These are phyloP conservation scores for Endoconidiophora polonica DNA, from an alignment of 2,329 filamentous ascomycete genomes.

Conservation along the genomic window DNA sequence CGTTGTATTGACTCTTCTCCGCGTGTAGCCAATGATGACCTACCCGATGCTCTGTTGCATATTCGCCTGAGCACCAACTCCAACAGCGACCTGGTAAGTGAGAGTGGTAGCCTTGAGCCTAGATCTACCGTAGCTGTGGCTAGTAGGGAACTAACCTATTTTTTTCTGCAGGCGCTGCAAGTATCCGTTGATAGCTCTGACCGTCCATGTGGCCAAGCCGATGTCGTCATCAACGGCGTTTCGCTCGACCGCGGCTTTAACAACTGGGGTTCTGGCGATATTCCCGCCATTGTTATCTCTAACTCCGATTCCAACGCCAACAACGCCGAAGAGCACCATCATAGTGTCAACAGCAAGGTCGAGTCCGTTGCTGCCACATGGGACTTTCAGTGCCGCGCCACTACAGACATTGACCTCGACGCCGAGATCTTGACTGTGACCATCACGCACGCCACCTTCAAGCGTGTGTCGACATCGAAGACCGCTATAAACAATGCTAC, in stretches of 20 bases:
- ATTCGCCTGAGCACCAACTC: constrained; percentile 10
- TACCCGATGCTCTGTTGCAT: constrained; percentile 13
- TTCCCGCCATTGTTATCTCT: not conserved
- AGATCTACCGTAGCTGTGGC: not conserved
- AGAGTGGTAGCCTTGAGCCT: constrained; percentile 5
- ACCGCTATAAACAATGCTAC: constrained; percentile 5
- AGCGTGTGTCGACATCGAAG: constrained; percentile 4
- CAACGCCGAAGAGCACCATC: not conserved
- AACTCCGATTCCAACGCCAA: not conserved
- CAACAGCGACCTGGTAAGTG: constrained; percentile 8
- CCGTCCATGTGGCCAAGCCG: constrained; percentile 8
- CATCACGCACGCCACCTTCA: constrained; percentile 5
- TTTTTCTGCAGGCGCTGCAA: constrained; percentile 6
- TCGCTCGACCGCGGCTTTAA: constrained; percentile 4
- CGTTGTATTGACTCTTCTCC: constrained; percentile 1
- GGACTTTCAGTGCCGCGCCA: constrained; percentile 10
- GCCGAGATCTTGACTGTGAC: constrained; percentile 11
- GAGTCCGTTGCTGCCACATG: constrained; percentile 6
- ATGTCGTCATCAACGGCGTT: constrained; percentile 6
- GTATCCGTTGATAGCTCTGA: constrained; percentile 6
- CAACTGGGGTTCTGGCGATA: constrained; percentile 8
- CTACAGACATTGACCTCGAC: not conserved
- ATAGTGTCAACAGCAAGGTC: not conserved
- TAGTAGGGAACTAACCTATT: not conserved
- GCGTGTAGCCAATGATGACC: not conserved